Conservation (phyloP, 2,329 filamentous ascomycete genomes). For the Didymella pomorum region DNA sequence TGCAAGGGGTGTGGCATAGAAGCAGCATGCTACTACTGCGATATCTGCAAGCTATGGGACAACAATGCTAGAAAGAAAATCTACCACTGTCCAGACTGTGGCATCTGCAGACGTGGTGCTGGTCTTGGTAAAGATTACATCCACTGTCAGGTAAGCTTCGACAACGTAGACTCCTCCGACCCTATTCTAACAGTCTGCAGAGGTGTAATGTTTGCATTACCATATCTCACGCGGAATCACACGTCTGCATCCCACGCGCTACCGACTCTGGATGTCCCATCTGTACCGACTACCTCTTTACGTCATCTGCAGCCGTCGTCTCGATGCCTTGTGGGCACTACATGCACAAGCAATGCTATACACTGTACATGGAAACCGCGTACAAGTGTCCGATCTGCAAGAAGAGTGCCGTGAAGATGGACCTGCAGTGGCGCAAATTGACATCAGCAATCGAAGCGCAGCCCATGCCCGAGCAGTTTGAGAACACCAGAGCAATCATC, state of each 20-base stretch:
- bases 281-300: constrained; percentile 96
- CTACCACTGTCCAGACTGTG: constrained; percentile 95
- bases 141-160: constrained; percentile 82
- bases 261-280: constrained; percentile 97
- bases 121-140: constrained; percentile 96
- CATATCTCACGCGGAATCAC: constrained; percentile 81
- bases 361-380: constrained; percentile 84
- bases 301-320: constrained; percentile 84
- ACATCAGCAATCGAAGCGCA: constrained; percentile 87
- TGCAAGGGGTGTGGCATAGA: constrained; percentile 80
- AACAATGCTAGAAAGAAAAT: constrained; percentile 90
- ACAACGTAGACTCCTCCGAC: constrained; percentile 16
- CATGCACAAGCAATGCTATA: constrained; percentile 89
- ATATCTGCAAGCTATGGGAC: constrained; percentile 96
- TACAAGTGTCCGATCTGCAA: constrained; percentile 98
- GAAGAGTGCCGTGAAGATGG: constrained; percentile 97
- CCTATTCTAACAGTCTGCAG: constrained; percentile 26
- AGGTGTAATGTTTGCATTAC: constrained; percentile 90
- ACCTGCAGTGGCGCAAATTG: constrained; percentile 88
- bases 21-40: constrained; percentile 90
- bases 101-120: constrained; percentile 89
- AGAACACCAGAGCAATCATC: constrained; percentile 79
- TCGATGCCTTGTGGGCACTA: constrained; percentile 97
- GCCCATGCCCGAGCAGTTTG: constrained; percentile 88
- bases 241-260: constrained; percentile 92